Base-by-base conservation (phyloP, 2,329 filamentous ascomycete species). In the Aspergillus luchuensis region DNA sequence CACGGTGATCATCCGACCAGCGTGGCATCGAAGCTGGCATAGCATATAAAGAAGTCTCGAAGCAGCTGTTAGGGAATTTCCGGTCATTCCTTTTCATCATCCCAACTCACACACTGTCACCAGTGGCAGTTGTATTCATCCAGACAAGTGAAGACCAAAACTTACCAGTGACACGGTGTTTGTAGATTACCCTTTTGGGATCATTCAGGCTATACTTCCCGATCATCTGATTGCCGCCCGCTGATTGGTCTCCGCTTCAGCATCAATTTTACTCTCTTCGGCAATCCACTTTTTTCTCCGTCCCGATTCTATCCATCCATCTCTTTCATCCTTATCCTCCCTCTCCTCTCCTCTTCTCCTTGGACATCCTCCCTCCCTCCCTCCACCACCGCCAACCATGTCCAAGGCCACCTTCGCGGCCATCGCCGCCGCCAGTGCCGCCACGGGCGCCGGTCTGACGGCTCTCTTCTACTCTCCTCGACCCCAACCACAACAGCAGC, bases 321-420 rank as follows among this genome's bases (percentile, higher is more conserved):
- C 19, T 39, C 52, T 50, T 41, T 10, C 49, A 30, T 11, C 41
- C 15, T 19, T 52, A 52, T 41, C 33, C 49, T n/a, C 53, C 13
- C 28, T 57, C 57, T 15, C 21, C 8, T 21, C 19, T 25, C 33
- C 39, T 54, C 45, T 36, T 45, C 39, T 41, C 39, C 49, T 50
- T 50, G 30, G 30, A 1, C 52, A 28, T 57, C 15, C 28, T 33
- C 51, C 49, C 39, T 33, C 51, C 49, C 39, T 23, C 25, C 43
- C 11, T 38, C 19, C 11, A 15, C 4, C 25, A 10, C 10, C 53
- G 11, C 15, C 17, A 77, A 82, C 60, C 66, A 94, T 94, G 91
- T 92, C 91, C 61, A 94, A 93, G 77, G 83, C 87, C 23, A 92
- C 89, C 36, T 72, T 94, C 68, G 89, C 89, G 66, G 83, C 91